A percentile compares a stretch with the other conserved stretches of the same genome.
phyloP scores from a whole-genome alignment of 75 land plant genomes.

The Adiantum capillusveneris region DNA sequence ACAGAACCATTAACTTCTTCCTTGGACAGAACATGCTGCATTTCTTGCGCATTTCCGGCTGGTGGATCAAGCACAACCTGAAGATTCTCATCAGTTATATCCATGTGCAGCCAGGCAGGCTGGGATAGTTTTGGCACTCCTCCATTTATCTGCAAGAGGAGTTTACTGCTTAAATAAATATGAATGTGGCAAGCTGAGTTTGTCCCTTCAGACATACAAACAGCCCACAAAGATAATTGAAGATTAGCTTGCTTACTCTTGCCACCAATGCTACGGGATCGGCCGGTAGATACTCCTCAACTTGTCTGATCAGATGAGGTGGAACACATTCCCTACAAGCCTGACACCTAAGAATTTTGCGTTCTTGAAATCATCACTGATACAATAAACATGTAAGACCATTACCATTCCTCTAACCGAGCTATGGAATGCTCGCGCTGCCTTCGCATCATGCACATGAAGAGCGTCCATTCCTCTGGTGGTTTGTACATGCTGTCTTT shows the following conservation, averaged over 20 bases:
- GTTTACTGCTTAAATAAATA: too few relatives aligned
- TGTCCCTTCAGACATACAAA: too few relatives aligned
- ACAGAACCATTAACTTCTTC: not conserved
- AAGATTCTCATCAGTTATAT: conserved; percentile 95
- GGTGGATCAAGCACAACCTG: conserved; percentile 42
- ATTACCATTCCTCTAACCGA: conserved; percentile 65
- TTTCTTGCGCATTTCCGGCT: not conserved
- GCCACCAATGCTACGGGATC: conserved; percentile 45
- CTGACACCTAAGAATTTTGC: too few relatives aligned
- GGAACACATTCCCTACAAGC: conserved; percentile 23
- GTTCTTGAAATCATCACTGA: too few relatives aligned
- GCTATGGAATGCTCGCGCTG: conserved; percentile 31
- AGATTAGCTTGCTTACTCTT: not conserved
- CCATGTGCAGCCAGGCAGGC: conserved; percentile 85
- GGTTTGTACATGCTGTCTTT: conserved; percentile 6
- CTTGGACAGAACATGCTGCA: not conserved
- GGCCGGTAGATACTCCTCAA: conserved; percentile 68
- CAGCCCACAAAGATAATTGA: too few relatives aligned
- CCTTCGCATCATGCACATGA: conserved; percentile 35
- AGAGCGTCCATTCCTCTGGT: conserved; percentile 54
- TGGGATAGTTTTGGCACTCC: conserved; percentile 18
- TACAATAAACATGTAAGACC: too few relatives aligned
- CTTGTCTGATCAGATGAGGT: conserved; percentile 42
- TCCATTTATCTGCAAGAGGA: conserved; percentile 38
- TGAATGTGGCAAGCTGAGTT: too few relatives aligned